A percentile compares a stretch with the other conserved stretches of the same genome.
These are phyloP conservation scores for Stagonosporopsis rhizophila DNA, from an alignment of 2,329 filamentous ascomycete species.

Conservation along the genomic window DNA sequence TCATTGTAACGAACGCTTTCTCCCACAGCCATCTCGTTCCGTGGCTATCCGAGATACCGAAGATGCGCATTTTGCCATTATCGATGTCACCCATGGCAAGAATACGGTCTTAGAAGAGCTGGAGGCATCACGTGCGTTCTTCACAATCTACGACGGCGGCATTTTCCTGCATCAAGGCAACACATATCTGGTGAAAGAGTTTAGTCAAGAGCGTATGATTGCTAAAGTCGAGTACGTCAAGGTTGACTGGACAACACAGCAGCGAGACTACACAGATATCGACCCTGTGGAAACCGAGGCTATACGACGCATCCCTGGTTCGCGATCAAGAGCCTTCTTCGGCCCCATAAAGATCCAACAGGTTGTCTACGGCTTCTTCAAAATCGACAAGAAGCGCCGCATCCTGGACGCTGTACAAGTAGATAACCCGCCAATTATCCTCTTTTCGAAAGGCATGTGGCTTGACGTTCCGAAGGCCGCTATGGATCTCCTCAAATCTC, in stretches of 20 bases:
- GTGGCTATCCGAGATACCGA: slow-evolving; percentile 89
- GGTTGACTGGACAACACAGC: slow-evolving; percentile 93
- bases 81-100: slow-evolving; percentile 82
- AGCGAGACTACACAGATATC: slow-evolving; percentile 92
- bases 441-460: slow-evolving; percentile 91
- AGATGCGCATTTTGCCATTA: slow-evolving; percentile 91
- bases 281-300: slow-evolving; percentile 92
- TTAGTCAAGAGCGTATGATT: slow-evolving; percentile 78
- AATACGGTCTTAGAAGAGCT: slow-evolving; percentile 93
- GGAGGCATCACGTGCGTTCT: slow-evolving; percentile 93
- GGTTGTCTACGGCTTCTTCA: slow-evolving; percentile 96
- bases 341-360: slow-evolving; percentile 86
- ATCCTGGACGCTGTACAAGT: slow-evolving; percentile 93
- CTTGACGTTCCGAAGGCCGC: slow-evolving; percentile 84
- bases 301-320: slow-evolving; percentile 73
- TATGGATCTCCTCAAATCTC: slow-evolving; percentile 76
- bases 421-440: slow-evolving; percentile 88
- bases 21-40: slow-evolving; percentile 80
- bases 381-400: slow-evolving; percentile 83
- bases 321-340: slow-evolving; percentile 77
- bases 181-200: slow-evolving; percentile 90
- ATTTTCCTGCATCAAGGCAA: slow-evolving; percentile 97
- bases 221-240: slow-evolving; percentile 88
- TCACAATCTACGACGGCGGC: slow-evolving; percentile 94
- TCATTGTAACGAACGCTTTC: slow-evolving; percentile 87